These are phyloP conservation scores for Hygrophila difformis DNA, from an alignment of 257 asterid genomes.

Conservation along the genomic window DNA sequence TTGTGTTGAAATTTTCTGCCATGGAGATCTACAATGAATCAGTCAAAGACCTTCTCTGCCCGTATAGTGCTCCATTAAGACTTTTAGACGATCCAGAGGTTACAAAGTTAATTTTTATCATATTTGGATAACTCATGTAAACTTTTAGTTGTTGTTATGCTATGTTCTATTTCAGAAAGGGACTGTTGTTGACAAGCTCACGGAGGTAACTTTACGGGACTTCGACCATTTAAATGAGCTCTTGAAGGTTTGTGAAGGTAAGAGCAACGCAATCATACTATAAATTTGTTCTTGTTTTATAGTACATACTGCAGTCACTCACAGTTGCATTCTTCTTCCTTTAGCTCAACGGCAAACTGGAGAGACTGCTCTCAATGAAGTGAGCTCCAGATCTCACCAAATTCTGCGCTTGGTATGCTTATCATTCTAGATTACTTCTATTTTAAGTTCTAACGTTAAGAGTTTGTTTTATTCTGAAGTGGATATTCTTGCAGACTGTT, in stretches of 20 bases:
- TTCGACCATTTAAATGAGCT: constrained; percentile 57
- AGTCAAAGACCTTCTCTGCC: constrained; percentile 72
- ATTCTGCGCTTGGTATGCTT: constrained; percentile 66
- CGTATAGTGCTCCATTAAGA: constrained; percentile 55
- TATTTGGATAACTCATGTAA: no score
- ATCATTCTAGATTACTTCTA: neutral
- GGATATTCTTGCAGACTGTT: constrained; percentile 44
- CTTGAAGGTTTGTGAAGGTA: constrained; percentile 67
- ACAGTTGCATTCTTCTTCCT: constrained; percentile 6
- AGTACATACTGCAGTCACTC: neutral
- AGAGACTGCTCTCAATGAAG: constrained; percentile 81
- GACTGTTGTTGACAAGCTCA: constrained; percentile 74
- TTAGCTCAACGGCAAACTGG: constrained; percentile 88
- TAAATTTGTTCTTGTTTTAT: no score
- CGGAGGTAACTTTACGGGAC: constrained; percentile 58
- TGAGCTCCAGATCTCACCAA: constrained; percentile 95
- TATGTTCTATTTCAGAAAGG: constrained; percentile 47
- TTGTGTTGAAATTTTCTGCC: constrained; percentile 69
- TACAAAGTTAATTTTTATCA: no score
- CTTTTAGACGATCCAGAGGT: constrained; percentile 98
- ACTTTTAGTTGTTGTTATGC: neutral
- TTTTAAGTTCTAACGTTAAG: neutral
- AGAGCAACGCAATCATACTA: constrained; percentile 7
- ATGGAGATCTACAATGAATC: constrained; percentile 93
- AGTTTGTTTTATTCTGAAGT: neutral